Evolutionary conservation across 805 yeast species (phyloP), one percentile per base, ranked within the genome.

Genomic region (Candida ficus): DNA sequence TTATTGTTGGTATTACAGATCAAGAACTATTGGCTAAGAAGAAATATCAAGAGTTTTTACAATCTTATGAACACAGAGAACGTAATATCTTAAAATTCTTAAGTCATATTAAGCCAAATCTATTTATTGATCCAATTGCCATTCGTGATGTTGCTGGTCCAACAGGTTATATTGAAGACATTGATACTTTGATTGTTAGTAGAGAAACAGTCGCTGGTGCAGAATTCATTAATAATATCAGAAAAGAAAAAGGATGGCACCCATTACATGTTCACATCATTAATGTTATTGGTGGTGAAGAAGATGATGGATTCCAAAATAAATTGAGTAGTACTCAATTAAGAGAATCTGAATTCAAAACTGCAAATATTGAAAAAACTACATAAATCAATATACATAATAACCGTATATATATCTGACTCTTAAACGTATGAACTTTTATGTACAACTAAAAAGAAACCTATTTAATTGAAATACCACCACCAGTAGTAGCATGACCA

Each of bases 81-180:
- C 49, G 50, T 0, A 56, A 55, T 1, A 84, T 83, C 0, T 45
- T 56, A 2, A 37, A 52, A 0, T 88, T 88, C 54, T 45, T 91
- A 5, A 48, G 53, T 1, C 50, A 66, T 21, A 53, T 78, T 10
- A 68, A 68, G 31, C 80, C 86, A 4, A 44, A 53, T 0, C 54
- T 81, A 7, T 41, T 46, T 0, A 63, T 78, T 10, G 77, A 78
- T 22, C 64, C 82, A 2, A 73, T 72, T 37, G 77, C 82, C 47
- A 80, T 93, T 34, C 73, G 79, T 44, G 98, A 93, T 57, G 73
- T 90, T 0, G 89, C 95, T 62, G 99, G 99, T 0, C 99, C 98
- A 4, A 89, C 99, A 0, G 95, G 88, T 0, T 70, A 73, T 11
- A 70, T 83, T 2, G 69, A 71, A 12, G 80, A 78, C 36, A 86